These are phyloP conservation scores for Trichoderma aggressivum DNA, from an alignment of 2,329 filamentous ascomycete species.

Conservation along the genomic window DNA sequence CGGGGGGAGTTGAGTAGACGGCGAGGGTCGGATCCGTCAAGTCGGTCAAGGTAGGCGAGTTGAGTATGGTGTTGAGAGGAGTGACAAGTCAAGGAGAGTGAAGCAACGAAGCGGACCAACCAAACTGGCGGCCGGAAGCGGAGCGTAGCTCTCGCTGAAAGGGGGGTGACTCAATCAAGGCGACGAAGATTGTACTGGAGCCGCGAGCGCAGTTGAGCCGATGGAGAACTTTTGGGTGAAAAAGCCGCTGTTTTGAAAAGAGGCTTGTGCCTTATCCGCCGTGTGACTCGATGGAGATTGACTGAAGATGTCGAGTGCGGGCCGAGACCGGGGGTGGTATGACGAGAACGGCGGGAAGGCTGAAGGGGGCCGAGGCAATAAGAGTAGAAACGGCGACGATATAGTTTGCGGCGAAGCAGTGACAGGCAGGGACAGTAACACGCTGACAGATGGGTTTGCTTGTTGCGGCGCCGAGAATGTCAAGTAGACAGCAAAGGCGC, in stretches of 20 bases:
- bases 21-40: conserved; percentile 31
- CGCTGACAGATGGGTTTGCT: neutral
- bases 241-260: conserved; percentile 22
- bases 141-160: conserved; percentile 32
- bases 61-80: neutral
- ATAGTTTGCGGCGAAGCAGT: conserved; percentile 7
- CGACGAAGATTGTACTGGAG: conserved; percentile 11
- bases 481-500: neutral
- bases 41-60: conserved; percentile 8
- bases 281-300: conserved; percentile 8
- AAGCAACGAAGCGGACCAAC: conserved; percentile 26
- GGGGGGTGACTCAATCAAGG: conserved; percentile 25
- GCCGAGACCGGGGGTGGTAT: conserved; percentile 19
- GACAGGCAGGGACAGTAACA: neutral
- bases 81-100: conserved; percentile 6
- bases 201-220: conserved; percentile 25
- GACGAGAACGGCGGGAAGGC: conserved; percentile 7
- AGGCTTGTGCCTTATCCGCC: conserved; percentile 18
- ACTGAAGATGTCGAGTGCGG: conserved; percentile 5
- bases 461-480: neutral
- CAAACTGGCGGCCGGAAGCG: conserved; percentile 26
- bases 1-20: conserved; percentile 21
- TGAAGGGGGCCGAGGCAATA: neutral
- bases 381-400: neutral
- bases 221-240: conserved; percentile 17